These are phyloP conservation scores for Platanthera zijinensis DNA, from an alignment of 106 monocot genomes.

Conservation along the genomic window DNA sequence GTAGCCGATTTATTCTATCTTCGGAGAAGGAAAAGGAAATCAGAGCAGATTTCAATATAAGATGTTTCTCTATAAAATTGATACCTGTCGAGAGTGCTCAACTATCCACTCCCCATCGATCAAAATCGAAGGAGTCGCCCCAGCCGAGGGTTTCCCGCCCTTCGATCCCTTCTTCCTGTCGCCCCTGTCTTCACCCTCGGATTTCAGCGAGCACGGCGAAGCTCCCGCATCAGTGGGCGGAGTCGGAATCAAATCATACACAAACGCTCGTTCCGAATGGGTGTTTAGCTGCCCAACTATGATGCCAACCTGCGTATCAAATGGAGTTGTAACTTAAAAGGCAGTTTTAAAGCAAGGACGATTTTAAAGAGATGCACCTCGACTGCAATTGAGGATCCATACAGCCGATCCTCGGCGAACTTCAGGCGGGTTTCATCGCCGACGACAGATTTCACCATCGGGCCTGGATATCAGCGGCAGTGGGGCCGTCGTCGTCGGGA, in stretches of 20 bases:
- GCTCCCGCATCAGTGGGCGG: slow-evolving; percentile 66
- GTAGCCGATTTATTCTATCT: too few species aligned
- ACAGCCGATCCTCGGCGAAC: slow-evolving; percentile 57
- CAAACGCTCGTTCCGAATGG: slow-evolving; percentile 42
- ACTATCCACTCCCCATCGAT: slow-evolving; percentile 88
- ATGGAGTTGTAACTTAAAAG: not conserved
- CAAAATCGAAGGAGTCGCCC: slow-evolving; percentile 21
- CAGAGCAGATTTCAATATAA: not conserved
- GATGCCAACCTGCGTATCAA: slow-evolving; percentile 46
- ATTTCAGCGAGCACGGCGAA: slow-evolving; percentile 47
- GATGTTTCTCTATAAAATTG: not conserved
- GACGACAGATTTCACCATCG: slow-evolving; percentile 70
- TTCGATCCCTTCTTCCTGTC: slow-evolving; percentile 55
- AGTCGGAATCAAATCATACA: slow-evolving; percentile 78
- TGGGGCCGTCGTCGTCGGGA: not conserved
- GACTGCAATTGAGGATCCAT: slow-evolving; percentile 19
- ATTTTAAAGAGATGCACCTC: not conserved
- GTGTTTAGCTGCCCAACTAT: slow-evolving; percentile 53
- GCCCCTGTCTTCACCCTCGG: slow-evolving; percentile 14
- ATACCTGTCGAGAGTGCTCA: slow-evolving; percentile 88
- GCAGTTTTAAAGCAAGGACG: not conserved
- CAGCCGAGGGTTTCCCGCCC: slow-evolving; percentile 25
- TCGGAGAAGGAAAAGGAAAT: too few species aligned
- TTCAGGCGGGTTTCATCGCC: slow-evolving; percentile 72
- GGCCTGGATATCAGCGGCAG: not conserved